Base-by-base conservation (phyloP, 2,329 filamentous ascomycete genomes). In the Fusarium torreyae region DNA sequence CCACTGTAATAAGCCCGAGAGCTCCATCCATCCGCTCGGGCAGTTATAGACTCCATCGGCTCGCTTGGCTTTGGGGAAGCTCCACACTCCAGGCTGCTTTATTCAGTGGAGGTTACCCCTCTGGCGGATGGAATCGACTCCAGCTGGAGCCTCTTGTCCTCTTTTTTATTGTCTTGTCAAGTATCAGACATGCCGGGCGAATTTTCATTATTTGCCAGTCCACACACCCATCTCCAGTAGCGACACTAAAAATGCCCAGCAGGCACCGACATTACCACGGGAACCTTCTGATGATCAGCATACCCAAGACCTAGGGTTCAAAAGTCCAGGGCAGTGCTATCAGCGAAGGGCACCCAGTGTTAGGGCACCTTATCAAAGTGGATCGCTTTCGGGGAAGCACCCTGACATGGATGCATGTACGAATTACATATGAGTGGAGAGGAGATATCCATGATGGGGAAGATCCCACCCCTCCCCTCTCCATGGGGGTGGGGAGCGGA, bases 71-170 rank as follows among this genome's bases (percentile, higher is more conserved):
- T 57, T 57, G 59, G 57, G 40, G 58, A 45, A 58, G 43, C 53
- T 68, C 67, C 67, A 70, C 67, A 68, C 8, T 9, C 26, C 10
- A 10, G 26, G 8, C 50, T 68, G 67, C 67, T 70, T 70, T 48
- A 11, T 70, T 68, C 63, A 70, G 67, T 70, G 67, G 67, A 70
- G 63, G 63, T 17, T 56, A 44, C 66, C 61, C 65, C 38, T 55
- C 66, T 43, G 52, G 38, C 17, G 26, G 28, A 31, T 24, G 61
- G 51, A 39, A 45, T 46, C 52, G 22, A 61, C 60, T 52, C 34
- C 36, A 55, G 38, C 24, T 26, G 66, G 59, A 58, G 57, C 64
- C 52, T 67, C 49, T 20, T 38, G 48, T 46, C 36, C 22, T 20
- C 36, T 22, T 36, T 38, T 26, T 33, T 26, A 31, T 31, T 31